A percentile compares a stretch with the other conserved stretches of the same genome.
phyloP scores from a whole-genome alignment of 306 rosid species.

The Prosopis cineraria region DNA sequence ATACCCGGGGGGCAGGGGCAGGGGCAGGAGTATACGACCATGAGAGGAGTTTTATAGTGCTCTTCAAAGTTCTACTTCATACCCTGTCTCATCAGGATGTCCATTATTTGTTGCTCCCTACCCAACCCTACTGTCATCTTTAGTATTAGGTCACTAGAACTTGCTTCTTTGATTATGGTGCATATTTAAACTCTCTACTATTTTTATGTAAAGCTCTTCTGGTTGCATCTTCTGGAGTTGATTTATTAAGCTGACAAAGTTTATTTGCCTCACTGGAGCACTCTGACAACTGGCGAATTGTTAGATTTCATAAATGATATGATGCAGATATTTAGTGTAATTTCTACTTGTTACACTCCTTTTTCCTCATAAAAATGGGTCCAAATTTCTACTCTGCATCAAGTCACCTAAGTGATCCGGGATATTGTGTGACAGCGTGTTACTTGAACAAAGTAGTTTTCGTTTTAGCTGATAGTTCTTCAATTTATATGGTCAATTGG shows the following conservation, averaged over 20 bases:
- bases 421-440: no score
- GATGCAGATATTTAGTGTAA: no score
- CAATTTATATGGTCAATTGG: no score
- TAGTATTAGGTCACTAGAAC: neutral
- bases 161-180: slow-evolving; percentile 9
- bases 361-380: no score
- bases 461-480: no score
- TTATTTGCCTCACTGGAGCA: neutral
- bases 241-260: neutral
- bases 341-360: no score
- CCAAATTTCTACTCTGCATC: no score
- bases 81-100: neutral
- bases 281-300: neutral
- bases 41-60: neutral
- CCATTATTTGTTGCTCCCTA: neutral
- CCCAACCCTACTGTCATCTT: neutral
- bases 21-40: no score
- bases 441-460: no score
- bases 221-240: neutral
- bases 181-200: neutral
- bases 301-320: no score
- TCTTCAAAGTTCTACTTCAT: neutral
- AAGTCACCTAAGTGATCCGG: no score
- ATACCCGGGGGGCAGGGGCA: no score
- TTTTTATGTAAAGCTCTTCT: neutral